Base-by-base conservation (phyloP, 306 rosid genomes). In the Lathyrus tuberosus region DNA sequence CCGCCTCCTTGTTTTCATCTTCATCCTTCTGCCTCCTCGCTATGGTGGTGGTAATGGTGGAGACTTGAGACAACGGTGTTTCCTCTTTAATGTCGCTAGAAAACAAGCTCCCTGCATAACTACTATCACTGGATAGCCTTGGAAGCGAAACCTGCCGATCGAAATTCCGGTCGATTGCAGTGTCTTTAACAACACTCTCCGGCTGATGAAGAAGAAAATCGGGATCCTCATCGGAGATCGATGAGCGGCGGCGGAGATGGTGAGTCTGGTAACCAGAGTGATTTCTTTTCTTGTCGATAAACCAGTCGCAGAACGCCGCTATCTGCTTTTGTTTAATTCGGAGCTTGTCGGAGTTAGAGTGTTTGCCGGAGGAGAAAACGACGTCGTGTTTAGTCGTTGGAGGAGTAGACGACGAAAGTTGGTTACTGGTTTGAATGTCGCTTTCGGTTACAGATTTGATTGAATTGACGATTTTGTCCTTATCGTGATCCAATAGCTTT, bases 21-120 rank as follows among this genome's bases (percentile, higher is more conserved):
- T 63, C 81, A 10, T 71, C 73, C 16, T 47, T 49, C 70, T 46
- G 67, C 71, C 83, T 76, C 52, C 87, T 60, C 24, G 70, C 17
- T 1, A 74, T 46, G 1, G 76, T 26, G 5, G 81, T 59, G 11
- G 74, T 54, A 35, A 30, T 1, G 41, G 74, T 69, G 64, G 63
- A 78, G 52, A 66, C 47, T 12, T 69, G 67, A 82, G 82, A 74
- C 64, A 79, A 79, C 74, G 81, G 63, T 13, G 81, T 65, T 65
- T 79, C 79, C 14, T 79, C 98, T 80, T 86, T 85, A 5, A 82
- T 76, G 48, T 81, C 89, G 37, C 83, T 63, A 5, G 89, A 87
- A 75, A 88, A 94, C 84, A 94, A 84, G 80, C 99, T 94, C 71
- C 95, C 97, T 0, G 85, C 91, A 47, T 80, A 91, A 83, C 99